Percentiles rank a stretch among this genome's conserved stretches.
Evolutionary conservation across 139 green algal species (phyloP).

Genomic region (Medakamo hakoo): DNA sequence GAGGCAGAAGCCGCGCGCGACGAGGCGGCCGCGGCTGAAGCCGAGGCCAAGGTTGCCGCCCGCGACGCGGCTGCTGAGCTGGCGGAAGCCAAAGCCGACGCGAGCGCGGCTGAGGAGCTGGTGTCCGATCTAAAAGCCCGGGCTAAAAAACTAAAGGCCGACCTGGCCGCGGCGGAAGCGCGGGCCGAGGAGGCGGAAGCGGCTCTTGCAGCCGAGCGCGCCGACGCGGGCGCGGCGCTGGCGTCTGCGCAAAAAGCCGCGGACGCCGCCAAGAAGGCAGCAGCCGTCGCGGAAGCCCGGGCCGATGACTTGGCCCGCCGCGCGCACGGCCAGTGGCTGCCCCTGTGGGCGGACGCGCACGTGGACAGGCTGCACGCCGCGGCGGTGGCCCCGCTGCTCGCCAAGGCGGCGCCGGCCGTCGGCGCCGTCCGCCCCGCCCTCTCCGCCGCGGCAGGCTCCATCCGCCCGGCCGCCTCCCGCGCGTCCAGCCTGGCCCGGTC

Average conservation of each 20-base stretch:
- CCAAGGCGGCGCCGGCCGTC: background rate
- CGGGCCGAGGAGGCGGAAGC: background rate
- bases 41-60: background rate
- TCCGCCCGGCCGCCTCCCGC: background rate
- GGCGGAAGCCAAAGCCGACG: background rate
- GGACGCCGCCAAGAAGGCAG: background rate
- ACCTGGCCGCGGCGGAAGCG: background rate
- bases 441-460: no score
- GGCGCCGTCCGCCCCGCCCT: no score
- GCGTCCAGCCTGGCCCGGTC: background rate
- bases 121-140: background rate
- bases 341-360: background rate
- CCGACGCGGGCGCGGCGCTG: no score
- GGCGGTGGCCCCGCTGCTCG: no score
- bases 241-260: no score
- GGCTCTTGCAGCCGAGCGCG: background rate
- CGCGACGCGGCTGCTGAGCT: background rate
- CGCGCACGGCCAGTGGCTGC: background rate
- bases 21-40: background rate
- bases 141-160: no score
- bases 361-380: background rate
- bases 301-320: background rate
- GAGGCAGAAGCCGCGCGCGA: background rate
- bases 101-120: background rate
- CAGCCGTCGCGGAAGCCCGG: background rate